Evolutionary conservation across 352 stramenopile species (phyloP), one percentile per base, ranked within the genome.

Genomic region (Phytophthora megakarya): DNA sequence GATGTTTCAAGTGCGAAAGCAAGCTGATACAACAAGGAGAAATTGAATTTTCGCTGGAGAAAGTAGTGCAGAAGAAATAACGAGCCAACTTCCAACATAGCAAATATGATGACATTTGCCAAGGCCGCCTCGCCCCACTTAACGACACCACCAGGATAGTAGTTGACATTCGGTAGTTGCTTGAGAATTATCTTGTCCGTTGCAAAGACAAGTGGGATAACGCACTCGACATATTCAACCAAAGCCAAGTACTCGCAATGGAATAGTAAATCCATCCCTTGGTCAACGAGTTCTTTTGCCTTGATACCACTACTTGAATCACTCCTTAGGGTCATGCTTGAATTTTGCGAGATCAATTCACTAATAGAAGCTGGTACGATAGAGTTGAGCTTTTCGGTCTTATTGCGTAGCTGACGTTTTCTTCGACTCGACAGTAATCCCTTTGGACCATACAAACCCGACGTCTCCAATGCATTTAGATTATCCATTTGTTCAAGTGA

Each of bases 1-100:
- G 78, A 65, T 6, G 49, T 72, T 52, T 75, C 56, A 19, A 84
- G 58, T 19, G 75, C 69, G 33, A 84, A 84, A 11, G 53, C 62
- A n/a, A 84, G 53, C n/a, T 77, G 69, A 3, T 62, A 54, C 5
- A 78, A 30, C 3, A 65, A 54, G 13, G 65, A 75, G 9, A 84
- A 56, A 2, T n/a, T 21, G 23, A 81, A 67, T 33, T 72, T 72
- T 11, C 65, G 58, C 16, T 73, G 25, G 1, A 84, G 16, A 5
- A 48, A 39, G 68, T 37, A 5, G 73, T 49, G 37, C 21, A 59
- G 26, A 49, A 59, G 18, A n/a, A 59, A 18, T 6, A 59, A 61
- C 15, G 72, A 79, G 5, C 50, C 40, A 22, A 77, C 16, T 61
- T 81, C 72, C 3, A 84, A 55, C 13, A 28, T 15, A 0, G 62